phyloP scores from a whole-genome alignment of 2,329 filamentous ascomycete genomes.

The Aphanocladium album region DNA sequence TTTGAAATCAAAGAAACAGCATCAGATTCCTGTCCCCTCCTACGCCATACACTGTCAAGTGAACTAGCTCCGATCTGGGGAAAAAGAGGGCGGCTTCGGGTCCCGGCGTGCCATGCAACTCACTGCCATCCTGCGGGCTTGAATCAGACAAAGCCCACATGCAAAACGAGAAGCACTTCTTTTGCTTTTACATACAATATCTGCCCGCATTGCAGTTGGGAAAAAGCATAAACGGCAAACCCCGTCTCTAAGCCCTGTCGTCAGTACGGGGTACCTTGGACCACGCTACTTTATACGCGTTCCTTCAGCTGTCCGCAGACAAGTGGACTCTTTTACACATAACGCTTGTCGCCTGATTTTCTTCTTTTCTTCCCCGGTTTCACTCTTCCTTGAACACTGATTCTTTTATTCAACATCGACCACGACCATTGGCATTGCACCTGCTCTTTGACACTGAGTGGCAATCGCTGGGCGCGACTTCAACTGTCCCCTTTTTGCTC shows the following conservation, averaged over 20 bases:
- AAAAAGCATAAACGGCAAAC: not conserved
- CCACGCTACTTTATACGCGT: not conserved
- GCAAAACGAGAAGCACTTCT: not conserved
- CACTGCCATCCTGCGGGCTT: not conserved
- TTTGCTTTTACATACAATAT: not conserved
- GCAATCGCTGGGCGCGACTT: not conserved
- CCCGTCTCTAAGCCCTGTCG: not conserved
- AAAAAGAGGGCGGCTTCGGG: slow-evolving; percentile 1
- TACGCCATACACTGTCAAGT: not conserved
- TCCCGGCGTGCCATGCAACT: not conserved
- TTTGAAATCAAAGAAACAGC: not conserved
- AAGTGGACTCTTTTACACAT: slow-evolving; percentile 3
- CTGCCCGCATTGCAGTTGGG: too few species aligned
- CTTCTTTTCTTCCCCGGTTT: not conserved
- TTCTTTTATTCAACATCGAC: not conserved
- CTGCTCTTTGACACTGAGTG: not conserved
- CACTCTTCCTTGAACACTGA: not conserved
- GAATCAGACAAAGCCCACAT: not conserved
- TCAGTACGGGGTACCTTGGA: not conserved
- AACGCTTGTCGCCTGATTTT: slow-evolving; percentile 3
- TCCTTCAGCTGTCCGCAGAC: slow-evolving; percentile 4
- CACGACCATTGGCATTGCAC: not conserved
- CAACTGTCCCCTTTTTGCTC: not conserved
- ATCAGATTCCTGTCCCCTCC: not conserved
- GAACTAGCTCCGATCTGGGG: slow-evolving; percentile 9